Base-by-base conservation (phyloP, 208 protist genomes). In the Crithidia fasciculata region DNA sequence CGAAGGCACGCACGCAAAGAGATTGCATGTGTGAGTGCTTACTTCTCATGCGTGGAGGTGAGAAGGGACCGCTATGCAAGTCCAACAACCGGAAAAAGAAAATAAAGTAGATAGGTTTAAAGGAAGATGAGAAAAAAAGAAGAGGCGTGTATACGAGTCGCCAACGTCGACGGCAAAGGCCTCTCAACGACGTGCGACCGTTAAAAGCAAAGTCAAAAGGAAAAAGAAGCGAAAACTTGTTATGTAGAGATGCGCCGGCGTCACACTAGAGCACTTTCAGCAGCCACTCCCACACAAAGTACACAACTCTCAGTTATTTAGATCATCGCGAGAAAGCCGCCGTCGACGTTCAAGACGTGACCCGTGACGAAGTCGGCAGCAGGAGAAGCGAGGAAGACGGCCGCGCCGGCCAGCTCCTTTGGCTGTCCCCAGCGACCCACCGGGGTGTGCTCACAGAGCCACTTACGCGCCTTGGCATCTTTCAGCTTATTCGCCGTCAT, bases 401-500 rank as follows among this genome's bases (percentile, higher is more conserved):
- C 45, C 45, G 45, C 45, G 7, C 45, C 45, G 9, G 45, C 45
- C 45, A 49, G 45, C 9, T 49, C 45, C 45, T 49, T 49, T 13
- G 45, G 12, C 52, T 62, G 67, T 10, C 74, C 78, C 62, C 82
- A 86, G 12, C 59, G 47, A 6, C 55, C 45, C 2, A 69, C 74
- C 10, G 78, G 85, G 40, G 82, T 78, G 19, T 72, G 76, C 57
- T 80, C 59, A n/a, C 36, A 56, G 18, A 85, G 39, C 53, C 82
- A 63, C 16, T 5, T 60, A 2, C 28, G 5, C 9, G 16, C 69
- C 8, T 19, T 73, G 13, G 54, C 52, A 43, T 77, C 60, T 55
- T 61, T 47, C 43, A 86, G 63, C 54, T 83, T 70, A 28, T 44
- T 28, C 39, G 72, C 74, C 40, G 77, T 62, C 16, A 86, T 57